These are phyloP conservation scores for Aspergillus floridensis DNA, from an alignment of 2,329 filamentous ascomycete species.

Conservation along the genomic window DNA sequence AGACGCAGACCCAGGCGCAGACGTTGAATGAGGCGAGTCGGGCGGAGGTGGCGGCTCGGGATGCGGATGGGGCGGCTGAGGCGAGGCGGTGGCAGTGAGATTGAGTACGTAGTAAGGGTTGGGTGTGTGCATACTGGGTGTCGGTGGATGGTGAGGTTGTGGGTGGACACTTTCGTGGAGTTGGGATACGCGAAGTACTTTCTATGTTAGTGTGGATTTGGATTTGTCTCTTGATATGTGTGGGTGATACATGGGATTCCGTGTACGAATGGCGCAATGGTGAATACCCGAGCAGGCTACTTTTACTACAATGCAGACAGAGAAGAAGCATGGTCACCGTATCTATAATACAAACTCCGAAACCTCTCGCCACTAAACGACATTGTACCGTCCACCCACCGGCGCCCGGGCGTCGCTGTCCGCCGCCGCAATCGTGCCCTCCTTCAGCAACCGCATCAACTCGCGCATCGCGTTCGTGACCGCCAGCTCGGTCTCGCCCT, in stretches of 20 bases:
- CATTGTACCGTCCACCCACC: constrained; percentile 78
- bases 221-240: background rate
- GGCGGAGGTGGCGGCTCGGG: constrained; percentile 63
- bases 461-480: constrained; percentile 90
- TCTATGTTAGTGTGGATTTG: background rate
- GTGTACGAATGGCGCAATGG: background rate
- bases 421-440: constrained; percentile 84
- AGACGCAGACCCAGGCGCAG: constrained; percentile 67
- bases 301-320: background rate
- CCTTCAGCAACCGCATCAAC: constrained; percentile 80
- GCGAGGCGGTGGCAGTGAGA: constrained; percentile 57
- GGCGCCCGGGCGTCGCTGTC: constrained; percentile 81
- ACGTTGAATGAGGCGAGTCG: constrained; percentile 67
- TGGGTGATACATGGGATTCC: background rate
- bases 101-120: background rate
- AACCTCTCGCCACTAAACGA: constrained; percentile 54
- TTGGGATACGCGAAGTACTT: background rate
- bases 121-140: background rate
- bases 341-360: background rate
- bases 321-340: constrained; percentile 16
- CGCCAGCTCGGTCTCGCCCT: constrained; percentile 91
- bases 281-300: background rate
- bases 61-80: constrained; percentile 63
- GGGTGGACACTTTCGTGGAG: background rate
- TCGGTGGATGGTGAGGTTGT: background rate